Evolutionary conservation across 495 filamentous ascomycete species (phyloP), one percentile per base, ranked within the genome.

Genomic region (Acidomyces sp.): DNA sequence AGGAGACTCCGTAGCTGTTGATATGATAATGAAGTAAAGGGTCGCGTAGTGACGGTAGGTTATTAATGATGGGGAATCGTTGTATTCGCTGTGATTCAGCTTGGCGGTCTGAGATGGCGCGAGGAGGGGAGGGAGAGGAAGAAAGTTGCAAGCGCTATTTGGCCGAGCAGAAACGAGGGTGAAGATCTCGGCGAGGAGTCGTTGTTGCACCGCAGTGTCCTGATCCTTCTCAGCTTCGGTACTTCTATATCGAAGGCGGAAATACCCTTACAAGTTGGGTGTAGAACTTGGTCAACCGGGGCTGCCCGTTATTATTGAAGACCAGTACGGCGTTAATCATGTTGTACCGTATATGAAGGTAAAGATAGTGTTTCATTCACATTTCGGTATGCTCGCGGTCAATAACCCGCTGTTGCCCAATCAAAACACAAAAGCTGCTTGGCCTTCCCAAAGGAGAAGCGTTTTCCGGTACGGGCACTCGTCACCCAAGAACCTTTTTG

Each of bases 251-350:
- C 27, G 23, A 29, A 7, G 22, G 28, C 19, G 10, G 35, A 15
- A 24, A 30, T n/a, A 39, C 39, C 12, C 49, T 51, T 61, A 95
- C 90, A 36, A 99, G 80, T 56, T 96, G 88, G 10, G 90, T 94
- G 61, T 99, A 99, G 70, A 99, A 99, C 55, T 95, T 96, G 45
- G 88, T 96, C 43, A 99, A 73, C 23, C 90, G 81, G 12, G 90
- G 88, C 56, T 96, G 86, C 45, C 90, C 90, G 43, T 82, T 82
- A 61, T 94, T 93, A 59, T 99, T 99, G 71, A 99, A 99, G 56
- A 99, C 86, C 28, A 99, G 71, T 36, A 99, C 85, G 24, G 90
- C 90, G 71, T 95, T 99, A 64, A 99, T 96, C 90, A 99, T 97
- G 42, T 45, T 48, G 34, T n/a, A n/a, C n/a, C n/a, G n/a, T n/a